phyloP scores from a whole-genome alignment of 192 early-diverging fungal species.

The Thamnidium elegans region DNA sequence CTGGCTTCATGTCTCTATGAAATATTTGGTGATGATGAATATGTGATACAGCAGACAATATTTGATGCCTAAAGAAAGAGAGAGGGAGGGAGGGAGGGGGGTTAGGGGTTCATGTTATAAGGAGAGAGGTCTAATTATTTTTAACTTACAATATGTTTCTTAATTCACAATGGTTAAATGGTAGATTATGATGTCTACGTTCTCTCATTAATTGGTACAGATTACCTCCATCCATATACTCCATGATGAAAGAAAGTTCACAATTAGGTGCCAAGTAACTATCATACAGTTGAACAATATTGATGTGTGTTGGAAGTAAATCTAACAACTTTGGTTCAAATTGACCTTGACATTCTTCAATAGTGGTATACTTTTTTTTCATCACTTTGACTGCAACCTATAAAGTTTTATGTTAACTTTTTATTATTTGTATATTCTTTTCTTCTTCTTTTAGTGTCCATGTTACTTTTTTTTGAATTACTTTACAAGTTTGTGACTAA shows the following conservation, averaged over 20 bases:
- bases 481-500: conserved; percentile 62
- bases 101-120: not conserved
- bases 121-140: not conserved
- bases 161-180: conserved; percentile 62
- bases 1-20: conserved; percentile 76
- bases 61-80: conserved; percentile 63
- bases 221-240: conserved; percentile 89
- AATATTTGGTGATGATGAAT: conserved; percentile 93
- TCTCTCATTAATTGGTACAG: conserved; percentile 86
- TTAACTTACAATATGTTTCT: conserved; percentile 71
- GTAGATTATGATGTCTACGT: conserved; percentile 53
- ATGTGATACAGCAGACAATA: conserved; percentile 82
- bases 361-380: conserved; percentile 78
- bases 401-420: not conserved
- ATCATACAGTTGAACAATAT: conserved; percentile 81
- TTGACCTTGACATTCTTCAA: conserved; percentile 68
- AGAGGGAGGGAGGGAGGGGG: too few relatives aligned
- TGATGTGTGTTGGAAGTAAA: conserved; percentile 68
- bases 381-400: conserved; percentile 88
- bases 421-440: not conserved
- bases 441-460: not conserved
- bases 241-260: conserved; percentile 91
- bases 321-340: conserved; percentile 78
- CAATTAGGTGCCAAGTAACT: conserved; percentile 71
- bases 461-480: too few relatives aligned